Evolutionary conservation across 2,329 filamentous ascomycete species (phyloP), one percentile per base, ranked within the genome.

Genomic region (Ophiocordyceps camponoti-saundersi): DNA sequence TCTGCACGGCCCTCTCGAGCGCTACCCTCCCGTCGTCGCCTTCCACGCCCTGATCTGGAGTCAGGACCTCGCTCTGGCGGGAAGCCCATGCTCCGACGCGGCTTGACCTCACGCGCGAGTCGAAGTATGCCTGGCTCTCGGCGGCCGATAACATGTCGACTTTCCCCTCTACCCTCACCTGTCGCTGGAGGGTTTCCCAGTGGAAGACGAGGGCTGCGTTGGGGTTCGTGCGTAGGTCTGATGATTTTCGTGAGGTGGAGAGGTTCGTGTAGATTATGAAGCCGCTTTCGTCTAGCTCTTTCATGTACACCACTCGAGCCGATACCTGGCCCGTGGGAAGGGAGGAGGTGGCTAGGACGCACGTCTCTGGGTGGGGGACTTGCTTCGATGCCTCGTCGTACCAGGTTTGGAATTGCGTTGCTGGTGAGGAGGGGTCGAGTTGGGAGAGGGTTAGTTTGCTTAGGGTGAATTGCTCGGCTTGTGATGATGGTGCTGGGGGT

Each of bases 211-310:
- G 69, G 44, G 80, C 79, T 0, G 85, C 90, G 66, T 83, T 82
- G 26, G 76, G 75, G 63, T 96, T 98, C 4, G 65, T 71, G 21
- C 68, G 71, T 7, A 92, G 66, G 60, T 95, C 86, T 45, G 65
- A 58, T 1, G 80, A 76, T 67, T 82, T 78, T 56, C 73, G 67
- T 49, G 79, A 85, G 0, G 85, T 92, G 50, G 79, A 88, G 69
- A 89, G 90, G 64, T 98, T 98, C 58, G 79, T 84, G 71, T 96
- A 98, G 44, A 98, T 72, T 42, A 96, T 87, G 65, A 93, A 98
- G 16, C 89, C 88, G 20, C 62, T 65, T 6, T 64, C 56, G 47
- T 96, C 89, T 22, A 96, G 78, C 69, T 96, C 92, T 66, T 98
- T 98, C 53, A 98, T 74, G 66, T 96, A 98, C 36, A 98, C 87